Base-by-base conservation (phyloP, 306 rosid genomes). In the Oemleria cerasiformis region DNA sequence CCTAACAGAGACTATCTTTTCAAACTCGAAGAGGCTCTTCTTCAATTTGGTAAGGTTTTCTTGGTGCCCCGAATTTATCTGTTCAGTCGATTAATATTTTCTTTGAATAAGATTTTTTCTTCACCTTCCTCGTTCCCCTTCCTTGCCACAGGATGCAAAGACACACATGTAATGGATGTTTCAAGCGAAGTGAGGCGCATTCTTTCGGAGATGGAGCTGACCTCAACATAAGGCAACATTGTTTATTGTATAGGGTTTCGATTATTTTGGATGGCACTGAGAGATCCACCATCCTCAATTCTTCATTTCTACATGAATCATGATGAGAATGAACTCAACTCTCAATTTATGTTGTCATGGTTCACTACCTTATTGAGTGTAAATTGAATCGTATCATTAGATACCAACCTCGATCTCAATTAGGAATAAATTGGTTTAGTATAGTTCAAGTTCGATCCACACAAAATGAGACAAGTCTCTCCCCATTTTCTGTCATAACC, bases 1-100 rank as follows among this genome's bases (percentile, higher is more conserved):
- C 95, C 95, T 13, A 91, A 94, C 68, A 85, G 89, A 80, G 98
- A 94, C 80, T 91, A 91, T 72, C 85, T 88, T 73, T 94, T 94
- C 77, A 86, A 80, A 39, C 97, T 94, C 36, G 98, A 94, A 78
- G 77, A 85, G 63, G 92, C 90, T 71, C 89, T 91, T 74, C 80
- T 77, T 78, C 75, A 88, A 75, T 76, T 89, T 45, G 97, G 98
- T 87, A 48, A 80, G 81, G 41, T 42, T 77, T 36, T 66, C 54
- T 39, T n/a, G 48, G 11, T 42, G n/a, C 23, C 43, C 51, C 42
- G 3, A 19, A 1, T 49, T 50, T 47, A 17, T 44, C 11, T 78
- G 53, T 39, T 73, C 9, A 68, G 70, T 68, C 65, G 39, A 70
- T 77, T 63, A 11, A 6, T 60, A 6, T 62, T 3, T 16, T 58